Conservation (phyloP, 2,329 filamentous ascomycete genomes). For the Colletotrichum graminicola region DNA sequence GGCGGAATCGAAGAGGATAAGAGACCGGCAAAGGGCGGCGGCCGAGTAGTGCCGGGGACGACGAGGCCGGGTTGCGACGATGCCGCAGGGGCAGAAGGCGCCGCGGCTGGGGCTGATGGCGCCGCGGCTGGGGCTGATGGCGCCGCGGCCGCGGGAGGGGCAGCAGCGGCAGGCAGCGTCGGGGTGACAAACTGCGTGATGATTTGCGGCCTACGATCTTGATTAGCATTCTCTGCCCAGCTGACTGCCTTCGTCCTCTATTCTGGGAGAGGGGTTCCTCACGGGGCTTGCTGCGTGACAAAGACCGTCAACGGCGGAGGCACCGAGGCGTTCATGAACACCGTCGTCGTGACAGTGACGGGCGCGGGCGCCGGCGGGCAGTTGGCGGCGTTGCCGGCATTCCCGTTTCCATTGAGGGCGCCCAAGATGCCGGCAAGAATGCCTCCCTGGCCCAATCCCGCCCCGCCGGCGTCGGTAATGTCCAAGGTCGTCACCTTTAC, state of each 20-base stretch:
- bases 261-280: neutral
- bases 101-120: constrained; percentile 20
- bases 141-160: constrained; percentile 9
- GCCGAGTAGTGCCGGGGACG: constrained; percentile 5
- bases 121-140: constrained; percentile 3
- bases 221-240: constrained; percentile 10
- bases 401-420: constrained; percentile 35
- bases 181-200: constrained; percentile 12
- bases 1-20: constrained; percentile 17
- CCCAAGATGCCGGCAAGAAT: constrained; percentile 38
- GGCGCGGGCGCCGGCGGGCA: constrained; percentile 17
- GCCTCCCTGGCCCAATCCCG: constrained; percentile 24
- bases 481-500: constrained; percentile 37
- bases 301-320: constrained; percentile 36
- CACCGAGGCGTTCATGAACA: constrained; percentile 29
- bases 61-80: constrained; percentile 12
- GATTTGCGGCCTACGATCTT: constrained; percentile 11
- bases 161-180: constrained; percentile 36
- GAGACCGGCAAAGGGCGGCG: constrained; percentile 25
- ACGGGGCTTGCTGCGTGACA: constrained; percentile 35
- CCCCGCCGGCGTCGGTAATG: neutral
- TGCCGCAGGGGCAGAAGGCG: no score
- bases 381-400: neutral
- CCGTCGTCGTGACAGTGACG: constrained; percentile 32
- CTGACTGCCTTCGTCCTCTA: neutral